These are phyloP conservation scores for Suillus weaverae DNA, from an alignment of 768 basidiomycete genomes.

Conservation along the genomic window DNA sequence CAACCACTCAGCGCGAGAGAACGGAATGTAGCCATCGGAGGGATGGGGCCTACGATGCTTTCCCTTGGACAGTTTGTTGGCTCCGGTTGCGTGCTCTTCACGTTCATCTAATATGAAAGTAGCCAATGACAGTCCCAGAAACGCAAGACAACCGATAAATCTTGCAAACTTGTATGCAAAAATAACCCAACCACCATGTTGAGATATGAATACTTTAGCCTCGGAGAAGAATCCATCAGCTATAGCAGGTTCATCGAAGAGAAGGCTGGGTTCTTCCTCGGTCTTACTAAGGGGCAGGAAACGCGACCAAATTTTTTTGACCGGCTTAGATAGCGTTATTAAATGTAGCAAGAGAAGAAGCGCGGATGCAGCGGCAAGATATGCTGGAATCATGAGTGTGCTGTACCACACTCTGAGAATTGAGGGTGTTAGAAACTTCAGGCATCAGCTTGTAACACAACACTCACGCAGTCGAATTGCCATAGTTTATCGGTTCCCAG, in stretches of 20 bases:
- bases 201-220: slow-evolving; percentile 24
- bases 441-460: neutral
- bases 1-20: slow-evolving; percentile 5
- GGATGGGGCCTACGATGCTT: neutral
- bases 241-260: neutral
- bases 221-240: slow-evolving; percentile 27
- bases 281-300: slow-evolving; percentile 1
- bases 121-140: slow-evolving; percentile 20
- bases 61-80: neutral
- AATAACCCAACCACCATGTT: slow-evolving; percentile 24
- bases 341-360: slow-evolving; percentile 7
- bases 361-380: slow-evolving; percentile 13
- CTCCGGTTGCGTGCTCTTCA: neutral
- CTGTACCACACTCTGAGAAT: slow-evolving; percentile 4
- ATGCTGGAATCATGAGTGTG: slow-evolving; percentile 17
- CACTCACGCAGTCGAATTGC: neutral
- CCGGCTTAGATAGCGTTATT: slow-evolving; percentile 8
- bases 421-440: neutral
- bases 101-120: slow-evolving; percentile 9
- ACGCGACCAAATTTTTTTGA: slow-evolving; percentile 5
- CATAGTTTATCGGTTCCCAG: neutral
- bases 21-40: neutral
- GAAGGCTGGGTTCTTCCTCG: neutral
- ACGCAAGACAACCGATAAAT: slow-evolving; percentile 20
- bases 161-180: slow-evolving; percentile 24